Evolutionary conservation across 1,284 basidiomycete species (phyloP).

Genomic region (Porphyrellus sp.): DNA sequence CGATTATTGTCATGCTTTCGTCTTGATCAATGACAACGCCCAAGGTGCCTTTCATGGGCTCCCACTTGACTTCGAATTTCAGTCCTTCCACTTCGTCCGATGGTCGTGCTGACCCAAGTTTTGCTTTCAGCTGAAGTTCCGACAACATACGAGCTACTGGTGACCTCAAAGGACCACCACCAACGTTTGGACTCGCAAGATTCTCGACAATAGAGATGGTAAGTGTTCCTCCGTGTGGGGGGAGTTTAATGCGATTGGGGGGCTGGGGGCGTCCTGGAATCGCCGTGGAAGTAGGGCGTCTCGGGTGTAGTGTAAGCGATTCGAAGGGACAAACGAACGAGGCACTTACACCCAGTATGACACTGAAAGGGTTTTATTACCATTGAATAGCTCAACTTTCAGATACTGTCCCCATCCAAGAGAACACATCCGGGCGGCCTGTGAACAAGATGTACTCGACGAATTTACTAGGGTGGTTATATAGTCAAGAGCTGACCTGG

Average conservation of each 20-base stretch:
- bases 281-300: slow-evolving; percentile 45
- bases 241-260: slow-evolving; percentile 44
- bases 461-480: not conserved
- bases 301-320: slow-evolving; percentile 24
- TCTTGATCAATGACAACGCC: slow-evolving; percentile 50
- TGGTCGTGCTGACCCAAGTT: slow-evolving; percentile 48
- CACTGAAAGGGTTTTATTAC: slow-evolving; percentile 61
- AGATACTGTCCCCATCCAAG: slow-evolving; percentile 76
- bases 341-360: slow-evolving; percentile 73
- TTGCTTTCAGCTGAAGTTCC: slow-evolving; percentile 59
- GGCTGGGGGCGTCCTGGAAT: slow-evolving; percentile 34
- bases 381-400: slow-evolving; percentile 57
- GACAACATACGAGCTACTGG: slow-evolving; percentile 55
- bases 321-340: not conserved
- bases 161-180: slow-evolving; percentile 43
- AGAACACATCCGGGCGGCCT: slow-evolving; percentile 71
- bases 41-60: slow-evolving; percentile 57
- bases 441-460: not conserved
- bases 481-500: slow-evolving; percentile 47
- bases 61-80: slow-evolving; percentile 60
- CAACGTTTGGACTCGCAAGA: slow-evolving; percentile 36
- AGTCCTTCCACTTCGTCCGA: slow-evolving; percentile 72
- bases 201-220: slow-evolving; percentile 47
- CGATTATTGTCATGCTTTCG: slow-evolving; percentile 39
- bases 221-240: slow-evolving; percentile 54